A percentile compares a stretch with the other conserved stretches of the same genome.
Conservation (phyloP, 257 asterid genomes). For the Solanum peruvianum region DNA sequence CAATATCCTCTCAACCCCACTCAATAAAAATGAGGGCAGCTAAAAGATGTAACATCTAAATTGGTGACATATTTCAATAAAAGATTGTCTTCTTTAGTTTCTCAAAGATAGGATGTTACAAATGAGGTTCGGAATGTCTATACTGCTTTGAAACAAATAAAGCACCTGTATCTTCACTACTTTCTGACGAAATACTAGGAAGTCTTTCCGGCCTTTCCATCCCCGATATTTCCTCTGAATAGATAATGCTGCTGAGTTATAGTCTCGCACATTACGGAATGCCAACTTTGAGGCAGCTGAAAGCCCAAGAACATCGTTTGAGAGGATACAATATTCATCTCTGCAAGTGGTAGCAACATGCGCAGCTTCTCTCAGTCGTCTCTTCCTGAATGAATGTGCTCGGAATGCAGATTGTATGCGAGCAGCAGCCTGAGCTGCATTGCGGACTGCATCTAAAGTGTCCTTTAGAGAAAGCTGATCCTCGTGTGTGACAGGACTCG, state of each 20-base stretch:
- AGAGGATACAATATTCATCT: slow-evolving; percentile 37
- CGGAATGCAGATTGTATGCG: slow-evolving; percentile 97
- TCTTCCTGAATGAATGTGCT: slow-evolving; percentile 81
- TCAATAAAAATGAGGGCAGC: neutral
- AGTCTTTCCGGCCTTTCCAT: slow-evolving; percentile 83
- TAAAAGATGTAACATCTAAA: neutral
- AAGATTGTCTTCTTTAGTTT: neutral
- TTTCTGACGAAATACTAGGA: slow-evolving; percentile 74
- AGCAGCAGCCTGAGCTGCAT: slow-evolving; percentile 92
- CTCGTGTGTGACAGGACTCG: slow-evolving; percentile 24
- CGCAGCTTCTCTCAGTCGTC: slow-evolving; percentile 47
- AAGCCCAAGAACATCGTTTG: slow-evolving; percentile 36
- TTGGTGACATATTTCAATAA: neutral
- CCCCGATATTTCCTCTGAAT: slow-evolving; percentile 91
- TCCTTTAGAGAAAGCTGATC: slow-evolving; percentile 66
- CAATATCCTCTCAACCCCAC: neutral
- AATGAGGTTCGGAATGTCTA: neutral
- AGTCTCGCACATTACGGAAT: slow-evolving; percentile 46
- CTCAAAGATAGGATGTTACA: neutral
- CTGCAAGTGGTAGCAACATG: slow-evolving; percentile 12
- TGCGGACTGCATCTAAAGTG: slow-evolving; percentile 75
- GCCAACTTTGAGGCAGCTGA: slow-evolving; percentile 59
- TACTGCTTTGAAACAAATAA: neutral
- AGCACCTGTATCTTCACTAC: slow-evolving; percentile 95
- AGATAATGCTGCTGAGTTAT: slow-evolving; percentile 67